Base-by-base conservation (phyloP, 805 yeast genomes). In the Lipomyces kockii region DNA sequence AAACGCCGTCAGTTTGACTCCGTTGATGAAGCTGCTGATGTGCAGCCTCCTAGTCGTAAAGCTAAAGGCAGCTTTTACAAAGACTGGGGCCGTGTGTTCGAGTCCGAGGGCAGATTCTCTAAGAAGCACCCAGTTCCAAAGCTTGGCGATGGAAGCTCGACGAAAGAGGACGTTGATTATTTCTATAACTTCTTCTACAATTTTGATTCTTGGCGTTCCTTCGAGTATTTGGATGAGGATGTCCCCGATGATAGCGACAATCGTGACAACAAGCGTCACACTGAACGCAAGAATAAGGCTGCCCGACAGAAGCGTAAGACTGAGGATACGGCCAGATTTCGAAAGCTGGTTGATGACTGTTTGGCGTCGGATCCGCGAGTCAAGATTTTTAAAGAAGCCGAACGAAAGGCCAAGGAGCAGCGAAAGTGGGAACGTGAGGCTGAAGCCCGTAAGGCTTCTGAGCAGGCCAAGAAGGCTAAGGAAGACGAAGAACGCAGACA, bases 161-260 rank as follows among this genome's bases (percentile, higher is more conserved):
- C 91, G 67, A 91, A 91, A 83, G 87, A 86, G 64, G 73, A 90
- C 68, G 97, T 93, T 69, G 97, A 91, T 76, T 83, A 83, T 62
- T 93, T 97, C 83, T 94, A 94, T 85, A 85, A 87, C 74, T 94
- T 92, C 87, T 95, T 95, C 90, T 89, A 89, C 80, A 89, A 89
- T 80, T 91, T 93, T 73, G 97, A 95, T 82, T 94, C 98, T 25
- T 95, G 99, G 99, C 91, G 97, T 85, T 85, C 97, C 59, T 95
- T 95, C 78, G 99, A 95, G 83, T 95, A 93, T 83, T 86, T 92
- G 80, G 99, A 95, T 79, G 99, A 95, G 84, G 99, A 95, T 78
- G 97, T 93, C 77, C 99, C 99, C 74, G 99, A 95, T 83, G 99
- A 95, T 82, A 91, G 98, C 66, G 90, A 97, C 69, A 95, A 95